Evolutionary conservation across 768 basidiomycete genomes (phyloP).

Genomic region (Boletus patriciae): DNA sequence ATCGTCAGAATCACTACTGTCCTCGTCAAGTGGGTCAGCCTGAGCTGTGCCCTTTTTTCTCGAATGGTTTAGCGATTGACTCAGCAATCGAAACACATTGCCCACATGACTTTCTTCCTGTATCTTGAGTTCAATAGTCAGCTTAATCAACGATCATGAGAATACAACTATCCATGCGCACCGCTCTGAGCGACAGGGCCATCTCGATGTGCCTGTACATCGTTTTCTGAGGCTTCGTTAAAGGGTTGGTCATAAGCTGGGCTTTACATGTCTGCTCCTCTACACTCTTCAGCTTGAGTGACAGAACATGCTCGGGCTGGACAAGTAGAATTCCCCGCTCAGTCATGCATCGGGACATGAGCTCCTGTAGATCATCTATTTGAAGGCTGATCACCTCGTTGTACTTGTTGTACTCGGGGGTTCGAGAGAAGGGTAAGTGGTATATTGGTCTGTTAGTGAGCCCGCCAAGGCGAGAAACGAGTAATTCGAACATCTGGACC

Average conservation of each 20-base stretch:
- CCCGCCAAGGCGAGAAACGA: slow-evolving; percentile 40
- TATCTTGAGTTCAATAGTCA: neutral
- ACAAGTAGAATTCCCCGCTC: slow-evolving; percentile 42
- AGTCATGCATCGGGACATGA: slow-evolving; percentile 39
- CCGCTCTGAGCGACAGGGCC: neutral
- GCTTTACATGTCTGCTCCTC: slow-evolving; percentile 25
- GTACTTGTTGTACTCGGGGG: too few species aligned
- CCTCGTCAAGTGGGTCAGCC: neutral
- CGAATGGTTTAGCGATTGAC: too few species aligned
- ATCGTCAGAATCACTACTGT: neutral
- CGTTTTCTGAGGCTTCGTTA: slow-evolving; percentile 12
- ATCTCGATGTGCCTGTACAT: neutral
- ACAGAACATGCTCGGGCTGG: slow-evolving; percentile 53
- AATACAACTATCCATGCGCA: neutral
- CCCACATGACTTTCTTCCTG: neutral
- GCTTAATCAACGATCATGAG: too few species aligned
- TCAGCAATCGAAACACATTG: neutral
- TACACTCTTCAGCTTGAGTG: slow-evolving; percentile 44
- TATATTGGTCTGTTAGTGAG: slow-evolving; percentile 46
- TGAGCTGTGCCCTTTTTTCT: too few species aligned
- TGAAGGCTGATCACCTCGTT: too few species aligned
- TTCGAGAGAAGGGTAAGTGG: slow-evolving; percentile 47
- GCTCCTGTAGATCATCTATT: slow-evolving; percentile 22
- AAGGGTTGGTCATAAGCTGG: slow-evolving; percentile 4
- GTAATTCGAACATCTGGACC: slow-evolving; percentile 44